Evolutionary conservation across 441 rosid genomes (phyloP).

Genomic region (Gossypium davidsonii): DNA sequence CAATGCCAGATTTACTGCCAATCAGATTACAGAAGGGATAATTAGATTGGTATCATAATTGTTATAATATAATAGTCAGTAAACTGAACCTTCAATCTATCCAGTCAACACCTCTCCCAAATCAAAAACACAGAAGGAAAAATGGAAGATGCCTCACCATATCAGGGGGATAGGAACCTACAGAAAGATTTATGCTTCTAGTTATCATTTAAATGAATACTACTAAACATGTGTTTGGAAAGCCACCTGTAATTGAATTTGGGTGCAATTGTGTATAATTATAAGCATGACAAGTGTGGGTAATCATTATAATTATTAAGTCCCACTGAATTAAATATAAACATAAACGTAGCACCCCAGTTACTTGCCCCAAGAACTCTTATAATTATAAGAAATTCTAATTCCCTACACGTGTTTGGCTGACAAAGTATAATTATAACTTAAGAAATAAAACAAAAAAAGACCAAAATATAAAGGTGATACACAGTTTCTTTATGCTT

Average conservation of each 20-base stretch:
- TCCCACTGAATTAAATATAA: no score
- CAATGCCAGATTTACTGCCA: constrained; percentile 64
- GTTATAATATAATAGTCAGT: not conserved
- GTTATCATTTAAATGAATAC: not conserved
- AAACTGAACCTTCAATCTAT: not conserved
- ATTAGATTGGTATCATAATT: constrained; percentile 1
- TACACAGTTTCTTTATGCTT: not conserved
- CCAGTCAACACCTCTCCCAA: not conserved
- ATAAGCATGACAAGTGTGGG: no score
- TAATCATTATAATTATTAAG: no score
- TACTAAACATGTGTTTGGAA: not conserved
- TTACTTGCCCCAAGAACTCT: no score
- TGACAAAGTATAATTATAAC: no score
- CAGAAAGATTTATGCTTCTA: not conserved
- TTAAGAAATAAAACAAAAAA: no score
- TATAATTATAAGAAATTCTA: no score
- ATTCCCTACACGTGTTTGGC: no score
- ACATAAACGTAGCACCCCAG: no score
- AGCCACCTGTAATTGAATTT: no score
- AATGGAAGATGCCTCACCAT: not conserved
- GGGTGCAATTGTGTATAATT: no score
- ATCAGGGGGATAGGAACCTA: not conserved
- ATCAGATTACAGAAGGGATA: constrained; percentile 3
- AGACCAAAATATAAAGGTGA: not conserved
- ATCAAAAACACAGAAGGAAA: not conserved